Evolutionary conservation across 2,329 filamentous ascomycete genomes (phyloP).

Genomic region (Pezicula neosporulosa): DNA sequence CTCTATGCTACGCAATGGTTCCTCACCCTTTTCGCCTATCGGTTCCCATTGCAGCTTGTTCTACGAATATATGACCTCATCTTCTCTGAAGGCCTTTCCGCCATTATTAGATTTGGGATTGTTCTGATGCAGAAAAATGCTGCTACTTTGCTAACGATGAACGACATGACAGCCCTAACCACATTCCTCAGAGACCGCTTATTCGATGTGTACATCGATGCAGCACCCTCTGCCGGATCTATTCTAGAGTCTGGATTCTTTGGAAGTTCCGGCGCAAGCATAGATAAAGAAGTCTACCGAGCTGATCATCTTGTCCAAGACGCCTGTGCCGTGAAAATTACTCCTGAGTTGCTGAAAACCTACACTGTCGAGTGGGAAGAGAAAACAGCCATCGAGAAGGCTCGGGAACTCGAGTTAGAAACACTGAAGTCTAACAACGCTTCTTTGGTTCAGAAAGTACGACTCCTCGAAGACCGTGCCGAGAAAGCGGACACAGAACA

Average conservation of each 20-base stretch:
- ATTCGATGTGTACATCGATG: conserved; percentile 97
- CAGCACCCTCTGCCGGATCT: conserved; percentile 85
- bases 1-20: conserved; percentile 99
- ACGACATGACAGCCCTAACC: conserved; percentile 87
- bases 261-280: conserved; percentile 80
- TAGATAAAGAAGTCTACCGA: conserved; percentile 93
- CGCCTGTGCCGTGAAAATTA: conserved; percentile 83
- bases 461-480: conserved; percentile 80
- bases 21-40: conserved; percentile 95
- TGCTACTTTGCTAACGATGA: conserved; percentile 71
- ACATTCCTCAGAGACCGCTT: conserved; percentile 89
- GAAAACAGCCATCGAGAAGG: conserved; percentile 76
- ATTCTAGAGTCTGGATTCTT: conserved; percentile 97
- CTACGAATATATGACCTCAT: conserved; percentile 96
- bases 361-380: conserved; percentile 93
- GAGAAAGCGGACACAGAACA: conserved; percentile 89
- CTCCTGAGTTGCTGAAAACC: conserved; percentile 72
- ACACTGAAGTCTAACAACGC: conserved; percentile 64
- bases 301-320: conserved; percentile 92
- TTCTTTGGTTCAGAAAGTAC: conserved; percentile 71
- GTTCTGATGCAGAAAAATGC: conserved; percentile 96
- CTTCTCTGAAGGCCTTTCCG: conserved; percentile 86
- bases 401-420: conserved; percentile 78
- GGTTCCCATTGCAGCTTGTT: conserved; percentile 93
- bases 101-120: conserved; percentile 91